Conservation (phyloP, 495 filamentous ascomycete genomes). For the Penicillium verhagenii region DNA sequence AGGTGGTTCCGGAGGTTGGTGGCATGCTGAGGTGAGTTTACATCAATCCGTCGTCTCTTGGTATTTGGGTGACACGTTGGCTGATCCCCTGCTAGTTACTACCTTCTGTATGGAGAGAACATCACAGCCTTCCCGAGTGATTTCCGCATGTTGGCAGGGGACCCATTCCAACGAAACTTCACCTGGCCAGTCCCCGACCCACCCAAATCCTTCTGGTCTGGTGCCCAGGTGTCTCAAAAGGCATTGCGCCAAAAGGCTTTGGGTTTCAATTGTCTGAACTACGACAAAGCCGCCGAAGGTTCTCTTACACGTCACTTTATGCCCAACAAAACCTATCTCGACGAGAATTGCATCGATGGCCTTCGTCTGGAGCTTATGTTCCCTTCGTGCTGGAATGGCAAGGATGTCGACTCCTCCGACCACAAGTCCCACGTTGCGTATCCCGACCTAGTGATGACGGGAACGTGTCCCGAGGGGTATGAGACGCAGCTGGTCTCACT, state of each 20-base stretch:
- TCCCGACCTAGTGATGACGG: conserved; percentile 69
- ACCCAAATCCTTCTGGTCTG: conserved; percentile 68
- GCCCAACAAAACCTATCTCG: conserved; percentile 75
- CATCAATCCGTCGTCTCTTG: neutral
- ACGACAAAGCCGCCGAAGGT: conserved; percentile 55
- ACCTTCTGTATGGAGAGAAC: conserved; percentile 62
- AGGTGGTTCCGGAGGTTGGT: conserved; percentile 53
- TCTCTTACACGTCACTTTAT: conserved; percentile 78
- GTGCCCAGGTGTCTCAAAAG: conserved; percentile 57
- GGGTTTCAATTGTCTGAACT: conserved; percentile 93
- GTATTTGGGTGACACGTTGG: conserved; percentile 3
- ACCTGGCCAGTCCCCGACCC: conserved; percentile 67
- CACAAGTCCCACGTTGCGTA: conserved; percentile 78
- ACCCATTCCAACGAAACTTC: conserved; percentile 67
- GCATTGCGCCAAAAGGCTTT: conserved; percentile 76
- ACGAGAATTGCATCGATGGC: conserved; percentile 72
- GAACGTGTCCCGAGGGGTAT: conserved; percentile 72
- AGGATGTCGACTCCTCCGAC: conserved; percentile 56
- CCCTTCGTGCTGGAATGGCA: conserved; percentile 88
- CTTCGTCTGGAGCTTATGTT: conserved; percentile 84
- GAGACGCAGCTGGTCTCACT: conserved; percentile 68
- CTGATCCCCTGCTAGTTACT: conserved; percentile 58
- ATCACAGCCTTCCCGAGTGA: conserved; percentile 73
- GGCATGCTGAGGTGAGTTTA: conserved; percentile 56
- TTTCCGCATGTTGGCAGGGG: conserved; percentile 87